These are phyloP conservation scores for Fusarium irregulare DNA, from an alignment of 2,329 filamentous ascomycete species.

Conservation along the genomic window DNA sequence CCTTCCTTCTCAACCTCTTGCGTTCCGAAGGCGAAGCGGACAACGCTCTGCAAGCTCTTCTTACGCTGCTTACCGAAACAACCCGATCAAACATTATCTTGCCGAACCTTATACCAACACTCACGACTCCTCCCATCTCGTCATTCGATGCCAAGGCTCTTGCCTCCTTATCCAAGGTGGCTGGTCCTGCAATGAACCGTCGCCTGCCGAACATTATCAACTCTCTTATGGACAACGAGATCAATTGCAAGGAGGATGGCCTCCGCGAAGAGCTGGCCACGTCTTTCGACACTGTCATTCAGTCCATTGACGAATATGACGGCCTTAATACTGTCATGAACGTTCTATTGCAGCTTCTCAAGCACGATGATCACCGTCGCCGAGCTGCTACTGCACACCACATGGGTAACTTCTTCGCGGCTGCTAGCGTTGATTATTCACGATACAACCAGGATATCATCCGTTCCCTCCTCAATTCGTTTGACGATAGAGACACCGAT, in stretches of 20 bases:
- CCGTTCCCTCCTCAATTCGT: constrained; percentile 87
- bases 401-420: constrained; percentile 86
- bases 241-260: constrained; percentile 78
- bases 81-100: constrained; percentile 96
- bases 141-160: constrained; percentile 95
- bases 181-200: constrained; percentile 89
- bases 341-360: constrained; percentile 85
- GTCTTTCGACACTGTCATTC: constrained; percentile 88
- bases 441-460: constrained; percentile 97
- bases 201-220: constrained; percentile 91
- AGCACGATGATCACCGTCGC: constrained; percentile 91
- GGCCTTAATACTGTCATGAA: constrained; percentile 97
- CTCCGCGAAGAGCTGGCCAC: constrained; percentile 78
- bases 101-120: constrained; percentile 93
- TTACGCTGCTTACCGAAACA: constrained; percentile 93
- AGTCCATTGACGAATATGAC: constrained; percentile 95
- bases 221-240: constrained; percentile 91
- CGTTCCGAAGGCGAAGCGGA: constrained; percentile 88
- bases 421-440: constrained; percentile 87
- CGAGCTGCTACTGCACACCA: constrained; percentile 82
- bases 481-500: constrained; percentile 84
- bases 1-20: constrained; percentile 89
- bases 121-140: constrained; percentile 89
- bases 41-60: constrained; percentile 89
- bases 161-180: constrained; percentile 92